A percentile compares a stretch with the other conserved stretches of the same genome.
phyloP scores from a whole-genome alignment of 208 protist genomes.

The Leishmania aethiopica region DNA sequence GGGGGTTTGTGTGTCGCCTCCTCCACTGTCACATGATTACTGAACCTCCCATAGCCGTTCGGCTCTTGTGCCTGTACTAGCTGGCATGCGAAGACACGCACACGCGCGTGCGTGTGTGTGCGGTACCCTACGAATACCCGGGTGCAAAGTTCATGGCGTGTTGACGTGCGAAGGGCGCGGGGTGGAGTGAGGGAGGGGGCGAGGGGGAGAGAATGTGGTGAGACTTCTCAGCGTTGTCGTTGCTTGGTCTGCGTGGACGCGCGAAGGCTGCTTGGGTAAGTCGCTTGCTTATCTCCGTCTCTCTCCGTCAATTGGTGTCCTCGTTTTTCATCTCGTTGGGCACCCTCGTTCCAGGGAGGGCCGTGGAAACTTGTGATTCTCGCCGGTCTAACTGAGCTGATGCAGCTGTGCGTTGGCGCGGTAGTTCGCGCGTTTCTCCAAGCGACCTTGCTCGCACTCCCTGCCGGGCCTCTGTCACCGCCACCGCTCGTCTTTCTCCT shows the following conservation, averaged over 20 bases:
- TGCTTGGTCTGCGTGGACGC: not conserved
- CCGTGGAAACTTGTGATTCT: not conserved
- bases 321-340: not conserved
- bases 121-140: not conserved
- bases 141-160: not conserved
- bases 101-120: not conserved
- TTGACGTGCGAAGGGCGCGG: not conserved
- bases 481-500: not conserved
- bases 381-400: not conserved
- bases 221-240: too few relatives aligned
- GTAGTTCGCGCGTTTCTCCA: not conserved
- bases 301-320: not conserved
- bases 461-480: not conserved
- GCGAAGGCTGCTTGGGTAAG: not conserved
- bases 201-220: not conserved
- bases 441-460: not conserved
- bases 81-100: not conserved
- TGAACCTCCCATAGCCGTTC: not conserved
- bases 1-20: not conserved
- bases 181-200: not conserved
- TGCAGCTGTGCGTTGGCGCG: not conserved
- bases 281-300: slow-evolving; percentile 4
- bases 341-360: not conserved
- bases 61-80: not conserved
- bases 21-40: not conserved